Conservation (phyloP, 441 rosid genomes). For the Bruguiera hainesii region DNA sequence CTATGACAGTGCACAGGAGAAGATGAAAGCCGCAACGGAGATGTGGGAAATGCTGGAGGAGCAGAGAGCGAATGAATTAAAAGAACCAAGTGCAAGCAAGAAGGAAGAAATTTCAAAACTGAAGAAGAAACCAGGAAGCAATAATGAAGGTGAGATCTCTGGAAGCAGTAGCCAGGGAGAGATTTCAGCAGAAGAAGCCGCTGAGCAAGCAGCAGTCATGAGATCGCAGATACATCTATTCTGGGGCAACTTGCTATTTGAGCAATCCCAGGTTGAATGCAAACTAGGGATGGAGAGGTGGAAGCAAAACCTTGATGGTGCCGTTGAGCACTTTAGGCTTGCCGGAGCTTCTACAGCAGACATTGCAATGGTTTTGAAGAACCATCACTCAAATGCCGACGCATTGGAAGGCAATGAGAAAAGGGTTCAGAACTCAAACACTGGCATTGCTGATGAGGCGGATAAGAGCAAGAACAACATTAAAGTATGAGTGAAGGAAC, state of each 20-base stretch:
- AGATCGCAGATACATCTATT: slow-evolving; percentile 97
- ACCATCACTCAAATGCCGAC: slow-evolving; percentile 66
- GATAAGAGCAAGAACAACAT: slow-evolving; percentile 21
- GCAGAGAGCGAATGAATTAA: slow-evolving; percentile 58
- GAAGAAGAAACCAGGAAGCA: slow-evolving; percentile 67
- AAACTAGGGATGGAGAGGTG: slow-evolving; percentile 68
- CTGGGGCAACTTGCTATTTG: slow-evolving; percentile 97
- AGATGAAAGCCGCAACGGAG: slow-evolving; percentile 86
- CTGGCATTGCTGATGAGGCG: slow-evolving; percentile 19
- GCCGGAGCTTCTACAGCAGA: slow-evolving; percentile 93
- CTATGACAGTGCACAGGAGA: slow-evolving; percentile 80
- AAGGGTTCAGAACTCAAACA: slow-evolving; percentile 29
- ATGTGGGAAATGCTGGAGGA: slow-evolving; percentile 99
- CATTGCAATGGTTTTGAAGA: slow-evolving; percentile 68
- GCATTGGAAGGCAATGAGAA: slow-evolving; percentile 40
- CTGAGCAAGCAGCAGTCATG: slow-evolving; percentile 93
- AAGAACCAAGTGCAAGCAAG: slow-evolving; percentile 70
- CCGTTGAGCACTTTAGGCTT: slow-evolving; percentile 79
- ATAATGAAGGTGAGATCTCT: slow-evolving; percentile 43
- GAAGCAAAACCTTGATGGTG: slow-evolving; percentile 72
- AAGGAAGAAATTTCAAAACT: slow-evolving; percentile 68
- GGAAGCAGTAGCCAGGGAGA: slow-evolving; percentile 39
- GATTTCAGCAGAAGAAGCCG: slow-evolving; percentile 74
- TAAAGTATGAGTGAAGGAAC: slow-evolving; percentile 22
- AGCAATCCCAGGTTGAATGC: slow-evolving; percentile 94